A percentile compares a stretch with the other conserved stretches of the same genome.
These are phyloP conservation scores for Sporothrix globosa DNA, from an alignment of 2,329 filamentous ascomycete genomes.

Conservation along the genomic window DNA sequence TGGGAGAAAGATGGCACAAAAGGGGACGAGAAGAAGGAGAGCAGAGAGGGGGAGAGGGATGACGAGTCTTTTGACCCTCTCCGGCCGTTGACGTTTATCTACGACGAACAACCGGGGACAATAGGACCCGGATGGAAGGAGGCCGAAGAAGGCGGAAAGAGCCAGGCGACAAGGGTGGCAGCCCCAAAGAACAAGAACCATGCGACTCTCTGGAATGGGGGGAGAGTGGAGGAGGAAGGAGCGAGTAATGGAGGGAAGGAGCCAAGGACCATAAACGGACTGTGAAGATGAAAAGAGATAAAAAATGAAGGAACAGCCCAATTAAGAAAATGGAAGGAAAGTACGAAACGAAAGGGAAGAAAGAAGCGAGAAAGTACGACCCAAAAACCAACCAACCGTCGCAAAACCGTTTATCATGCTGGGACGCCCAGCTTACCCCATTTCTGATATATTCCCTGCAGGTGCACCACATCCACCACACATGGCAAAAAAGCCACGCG, in stretches of 20 bases:
- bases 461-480: slow-evolving; percentile 18
- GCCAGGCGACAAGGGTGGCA: slow-evolving; percentile 22
- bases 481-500: slow-evolving; percentile 15
- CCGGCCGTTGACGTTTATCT: slow-evolving; percentile 24
- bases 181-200: background rate
- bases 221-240: slow-evolving; percentile 22
- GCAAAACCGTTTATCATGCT: slow-evolving; percentile 29
- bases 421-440: slow-evolving; percentile 10
- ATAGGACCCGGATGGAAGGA: background rate
- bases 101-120: background rate
- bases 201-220: slow-evolving; percentile 27
- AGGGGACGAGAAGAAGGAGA: background rate
- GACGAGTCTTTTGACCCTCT: background rate
- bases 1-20: too few relatives aligned
- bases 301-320: background rate
- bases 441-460: slow-evolving; percentile 23
- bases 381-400: slow-evolving; percentile 29
- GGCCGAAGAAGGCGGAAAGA: background rate
- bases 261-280: background rate
- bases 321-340: slow-evolving; percentile 2
- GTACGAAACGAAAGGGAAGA: background rate
- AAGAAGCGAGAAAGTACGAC: slow-evolving; percentile 1
- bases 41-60: background rate
- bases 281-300: background rate
- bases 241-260: background rate